phyloP scores from a whole-genome alignment of 345 rosid species.

The Gossypium raimondii region DNA sequence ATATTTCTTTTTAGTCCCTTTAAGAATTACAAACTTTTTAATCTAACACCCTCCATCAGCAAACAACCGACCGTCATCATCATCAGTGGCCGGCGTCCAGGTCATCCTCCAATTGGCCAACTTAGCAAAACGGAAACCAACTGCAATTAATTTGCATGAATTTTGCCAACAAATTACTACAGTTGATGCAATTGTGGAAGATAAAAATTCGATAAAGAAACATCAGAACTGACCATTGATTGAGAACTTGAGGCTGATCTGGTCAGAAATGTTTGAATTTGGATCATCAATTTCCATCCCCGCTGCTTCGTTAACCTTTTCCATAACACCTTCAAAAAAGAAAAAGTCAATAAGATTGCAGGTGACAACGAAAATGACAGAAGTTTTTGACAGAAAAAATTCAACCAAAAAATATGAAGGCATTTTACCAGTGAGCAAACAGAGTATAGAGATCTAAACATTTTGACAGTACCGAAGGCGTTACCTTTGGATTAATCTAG shows the following conservation, averaged over 20 bases:
- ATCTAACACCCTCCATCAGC: too few relatives aligned
- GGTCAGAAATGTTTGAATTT: conserved; percentile 48
- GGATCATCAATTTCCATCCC: conserved; percentile 77
- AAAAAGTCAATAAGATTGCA: neutral
- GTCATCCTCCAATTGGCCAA: too few relatives aligned
- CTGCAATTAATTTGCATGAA: neutral
- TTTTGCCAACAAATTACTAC: neutral
- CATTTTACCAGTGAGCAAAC: neutral
- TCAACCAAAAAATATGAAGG: neutral
- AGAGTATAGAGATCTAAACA: neutral
- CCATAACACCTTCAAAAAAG: conserved; percentile 23
- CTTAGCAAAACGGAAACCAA: too few relatives aligned
- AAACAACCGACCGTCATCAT: too few relatives aligned
- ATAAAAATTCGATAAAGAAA: neutral
- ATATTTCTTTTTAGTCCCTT: too few relatives aligned
- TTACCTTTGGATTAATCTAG: neutral
- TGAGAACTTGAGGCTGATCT: conserved; percentile 64
- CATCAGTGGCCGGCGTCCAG: too few relatives aligned
- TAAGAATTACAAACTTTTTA: too few relatives aligned
- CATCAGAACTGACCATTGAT: conserved; percentile 49
- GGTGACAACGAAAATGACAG: neutral
- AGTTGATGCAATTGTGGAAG: neutral
- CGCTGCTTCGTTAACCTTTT: conserved; percentile 33
- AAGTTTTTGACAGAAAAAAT: neutral
- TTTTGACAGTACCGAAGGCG: neutral